These are phyloP conservation scores for Thuja plicata DNA, from an alignment of 83 land plant species.

Conservation along the genomic window DNA sequence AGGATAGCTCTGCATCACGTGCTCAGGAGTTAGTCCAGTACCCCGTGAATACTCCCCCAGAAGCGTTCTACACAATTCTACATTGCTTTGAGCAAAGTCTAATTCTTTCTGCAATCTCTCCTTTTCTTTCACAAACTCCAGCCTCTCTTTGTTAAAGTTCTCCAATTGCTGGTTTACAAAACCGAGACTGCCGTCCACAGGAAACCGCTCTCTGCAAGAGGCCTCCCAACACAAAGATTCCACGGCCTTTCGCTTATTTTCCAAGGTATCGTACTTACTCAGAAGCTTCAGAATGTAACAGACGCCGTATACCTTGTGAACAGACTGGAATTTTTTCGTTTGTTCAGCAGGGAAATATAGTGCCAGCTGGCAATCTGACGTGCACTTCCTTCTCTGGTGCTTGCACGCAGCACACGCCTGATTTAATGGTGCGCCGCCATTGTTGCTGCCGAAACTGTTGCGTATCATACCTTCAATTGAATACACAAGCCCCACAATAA, in stretches of 20 bases:
- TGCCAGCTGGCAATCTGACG: slow-evolving; percentile 35
- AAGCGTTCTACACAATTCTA: too few relatives aligned
- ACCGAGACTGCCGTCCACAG: not conserved
- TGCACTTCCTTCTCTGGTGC: slow-evolving; percentile 61
- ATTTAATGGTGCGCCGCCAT: not conserved
- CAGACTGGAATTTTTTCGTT: slow-evolving; percentile 27
- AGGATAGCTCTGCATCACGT: too few relatives aligned
- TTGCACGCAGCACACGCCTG: slow-evolving; percentile 59
- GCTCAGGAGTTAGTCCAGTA: too few relatives aligned
- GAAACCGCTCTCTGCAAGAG: not conserved
- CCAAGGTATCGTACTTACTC: not conserved
- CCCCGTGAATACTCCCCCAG: too few relatives aligned
- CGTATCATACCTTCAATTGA: too few relatives aligned
- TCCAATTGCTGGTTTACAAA: too few relatives aligned
- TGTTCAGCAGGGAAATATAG: slow-evolving; percentile 40
- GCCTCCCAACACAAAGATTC: not conserved
- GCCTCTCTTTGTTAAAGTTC: too few relatives aligned
- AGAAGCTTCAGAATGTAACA: slow-evolving; percentile 36
- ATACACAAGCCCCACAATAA: too few relatives aligned
- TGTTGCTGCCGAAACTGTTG: not conserved
- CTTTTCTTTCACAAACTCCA: too few relatives aligned
- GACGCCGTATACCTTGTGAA: slow-evolving; percentile 45
- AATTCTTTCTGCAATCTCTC: too few relatives aligned
- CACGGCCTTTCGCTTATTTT: too few relatives aligned
- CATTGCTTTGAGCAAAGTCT: too few relatives aligned